phyloP scores from a whole-genome alignment of 106 monocot genomes.

The Phalaenopsis equestris region DNA sequence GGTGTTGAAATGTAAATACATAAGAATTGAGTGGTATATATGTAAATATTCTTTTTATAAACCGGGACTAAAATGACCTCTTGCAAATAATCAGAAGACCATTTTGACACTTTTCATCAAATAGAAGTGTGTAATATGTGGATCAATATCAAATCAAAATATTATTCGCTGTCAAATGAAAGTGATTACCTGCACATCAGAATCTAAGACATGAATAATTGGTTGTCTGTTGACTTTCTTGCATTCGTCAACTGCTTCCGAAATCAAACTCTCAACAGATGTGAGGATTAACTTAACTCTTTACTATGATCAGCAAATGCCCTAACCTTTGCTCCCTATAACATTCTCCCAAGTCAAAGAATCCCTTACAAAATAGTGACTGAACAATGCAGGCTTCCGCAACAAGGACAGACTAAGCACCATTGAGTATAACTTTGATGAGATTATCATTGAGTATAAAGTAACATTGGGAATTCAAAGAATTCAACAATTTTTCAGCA shows the following conservation, averaged over 20 bases:
- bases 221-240: slow-evolving; percentile 44
- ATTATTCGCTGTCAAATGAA: not conserved
- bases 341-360: slow-evolving; percentile 59
- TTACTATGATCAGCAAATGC: slow-evolving; percentile 27
- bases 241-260: slow-evolving; percentile 18
- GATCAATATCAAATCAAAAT: not conserved
- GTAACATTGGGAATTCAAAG: slow-evolving; percentile 33
- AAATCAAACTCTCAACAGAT: slow-evolving; percentile 17
- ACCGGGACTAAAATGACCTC: not conserved
- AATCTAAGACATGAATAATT: slow-evolving; percentile 65
- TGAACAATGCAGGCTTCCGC: slow-evolving; percentile 62
- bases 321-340: slow-evolving; percentile 52
- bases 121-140: too few relatives aligned
- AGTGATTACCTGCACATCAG: slow-evolving; percentile 58
- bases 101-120: too few relatives aligned
- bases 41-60: too few relatives aligned
- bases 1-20: too few relatives aligned
- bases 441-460: slow-evolving; percentile 31
- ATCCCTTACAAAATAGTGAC: slow-evolving; percentile 47
- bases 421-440: slow-evolving; percentile 45
- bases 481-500: slow-evolving; percentile 21
- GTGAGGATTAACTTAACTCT: slow-evolving; percentile 16
- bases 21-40: too few relatives aligned
- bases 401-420: slow-evolving; percentile 33
- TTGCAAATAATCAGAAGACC: too few relatives aligned